Conservation (phyloP, 495 filamentous ascomycete species). For the Trichoderma orchidacearum region DNA sequence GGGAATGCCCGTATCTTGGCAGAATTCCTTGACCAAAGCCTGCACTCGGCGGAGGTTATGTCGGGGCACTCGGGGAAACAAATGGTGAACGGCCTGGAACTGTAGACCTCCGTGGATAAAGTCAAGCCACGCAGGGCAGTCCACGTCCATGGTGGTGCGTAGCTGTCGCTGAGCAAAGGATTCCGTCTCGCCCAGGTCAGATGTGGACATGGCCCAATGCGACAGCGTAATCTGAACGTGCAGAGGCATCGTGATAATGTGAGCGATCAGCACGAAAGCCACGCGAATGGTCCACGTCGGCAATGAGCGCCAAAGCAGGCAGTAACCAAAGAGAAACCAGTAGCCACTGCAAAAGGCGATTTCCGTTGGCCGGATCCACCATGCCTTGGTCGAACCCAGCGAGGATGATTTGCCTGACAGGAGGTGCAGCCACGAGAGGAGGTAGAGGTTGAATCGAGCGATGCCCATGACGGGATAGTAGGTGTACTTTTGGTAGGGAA, state of each 20-base stretch:
- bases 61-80: conserved; percentile 30
- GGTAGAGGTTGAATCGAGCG: conserved; percentile 36
- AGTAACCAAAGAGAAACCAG: conserved; percentile 32
- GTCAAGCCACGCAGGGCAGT: conserved; percentile 34
- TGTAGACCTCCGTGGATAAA: conserved; percentile 34
- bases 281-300: conserved; percentile 28
- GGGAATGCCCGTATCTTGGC: conserved; percentile 25
- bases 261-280: conserved; percentile 30
- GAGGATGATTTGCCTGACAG: conserved; percentile 16
- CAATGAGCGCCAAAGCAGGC: conserved; percentile 25
- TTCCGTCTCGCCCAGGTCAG: conserved; percentile 30
- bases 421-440: conserved; percentile 31
- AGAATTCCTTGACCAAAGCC: conserved; percentile 26
- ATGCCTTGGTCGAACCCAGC: conserved; percentile 21
- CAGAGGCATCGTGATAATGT: conserved; percentile 33
- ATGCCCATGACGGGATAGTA: conserved; percentile 40
- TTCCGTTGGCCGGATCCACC: conserved; percentile 34
- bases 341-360: conserved; percentile 27
- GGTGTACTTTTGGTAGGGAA: conserved; percentile 30
- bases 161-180: conserved; percentile 35
- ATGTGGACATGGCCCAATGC: conserved; percentile 35
- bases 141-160: conserved; percentile 36
- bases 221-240: conserved; percentile 40
- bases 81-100: conserved; percentile 35
- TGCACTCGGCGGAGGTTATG: conserved; percentile 32